These are phyloP conservation scores for Quercus phellos DNA, from an alignment of 331 rosid genomes.

Conservation along the genomic window DNA sequence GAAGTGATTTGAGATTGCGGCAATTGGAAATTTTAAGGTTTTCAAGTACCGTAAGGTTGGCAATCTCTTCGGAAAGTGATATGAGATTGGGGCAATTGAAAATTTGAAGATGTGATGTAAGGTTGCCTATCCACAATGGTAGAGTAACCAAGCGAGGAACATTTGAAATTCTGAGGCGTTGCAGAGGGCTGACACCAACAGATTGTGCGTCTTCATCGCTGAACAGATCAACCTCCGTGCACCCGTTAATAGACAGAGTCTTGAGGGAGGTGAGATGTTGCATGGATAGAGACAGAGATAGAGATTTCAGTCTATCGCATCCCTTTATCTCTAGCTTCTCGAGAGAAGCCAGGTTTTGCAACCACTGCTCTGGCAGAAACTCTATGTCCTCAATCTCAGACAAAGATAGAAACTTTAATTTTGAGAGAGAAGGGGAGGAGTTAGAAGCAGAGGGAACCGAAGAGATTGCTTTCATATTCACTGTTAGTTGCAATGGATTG, in stretches of 20 bases:
- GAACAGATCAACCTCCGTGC: too few relatives aligned
- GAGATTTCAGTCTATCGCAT: background rate
- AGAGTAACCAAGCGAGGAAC: too few relatives aligned
- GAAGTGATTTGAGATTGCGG: too few relatives aligned
- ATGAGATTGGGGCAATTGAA: fast-evolving
- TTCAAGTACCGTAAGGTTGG: too few relatives aligned
- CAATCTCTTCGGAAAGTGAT: too few relatives aligned
- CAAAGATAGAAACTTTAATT: too few relatives aligned
- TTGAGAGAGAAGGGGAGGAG: too few relatives aligned
- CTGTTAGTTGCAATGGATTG: background rate
- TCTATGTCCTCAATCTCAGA: background rate
- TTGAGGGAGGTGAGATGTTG: background rate
- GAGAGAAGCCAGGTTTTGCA: background rate
- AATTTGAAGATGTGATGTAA: too few relatives aligned
- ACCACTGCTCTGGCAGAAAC: background rate
- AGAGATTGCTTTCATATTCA: background rate
- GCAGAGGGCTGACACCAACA: background rate
- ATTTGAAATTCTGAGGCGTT: too few relatives aligned
- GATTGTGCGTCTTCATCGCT: background rate
- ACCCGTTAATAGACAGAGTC: fast-evolving
- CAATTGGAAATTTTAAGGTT: fast-evolving
- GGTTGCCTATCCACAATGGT: too few relatives aligned
- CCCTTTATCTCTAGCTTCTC: background rate
- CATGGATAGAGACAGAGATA: background rate
- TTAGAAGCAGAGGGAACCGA: too few relatives aligned